Evolutionary conservation across 2,329 filamentous ascomycete genomes (phyloP), one percentile per base, ranked within the genome.

Genomic region (Aspergillus felis): DNA sequence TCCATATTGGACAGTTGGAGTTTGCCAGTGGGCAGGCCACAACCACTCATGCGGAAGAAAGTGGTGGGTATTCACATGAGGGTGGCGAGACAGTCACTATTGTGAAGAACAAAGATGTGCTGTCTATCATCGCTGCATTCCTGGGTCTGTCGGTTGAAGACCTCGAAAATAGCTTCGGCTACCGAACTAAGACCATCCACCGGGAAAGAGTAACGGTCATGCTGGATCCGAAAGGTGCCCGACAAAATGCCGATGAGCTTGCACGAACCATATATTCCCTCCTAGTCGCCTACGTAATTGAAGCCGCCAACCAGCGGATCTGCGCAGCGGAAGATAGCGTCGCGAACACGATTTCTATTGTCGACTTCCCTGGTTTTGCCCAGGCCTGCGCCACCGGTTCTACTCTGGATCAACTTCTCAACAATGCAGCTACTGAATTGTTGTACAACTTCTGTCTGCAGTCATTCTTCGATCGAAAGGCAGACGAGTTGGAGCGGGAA

Each of bases 131-230:
- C 54, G 92, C 94, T 10, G 92, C 93, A n/a, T 99, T 99, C 80
- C 80, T 99, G 1, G 94, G 94, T 50, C 88, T 99, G 6, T 85
- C 87, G 66, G 84, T 88, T 9, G 81, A 85, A 51, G 91, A 96
- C 59, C 81, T 99, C 5, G 92, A 99, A 76, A 87, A 84, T 42
- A 96, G 91, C 29, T 81, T 99, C 57, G 91, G 92, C 3, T 96
- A 97, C 81, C 95, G 96, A 78, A 97, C 92, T 22, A 97, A 96
- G 81, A 97, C 94, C 65, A 88, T 99, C 56, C 90, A 95, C 70
- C 89, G 92, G 62, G 94, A 99, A 79, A 88, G 94, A 55, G 94
- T 99, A n/a, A 99, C 94, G 0, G 90, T 99, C 63, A 96, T 99
- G 92, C 84, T 99, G 35, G 94, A 99, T 70, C 91, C 93, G 6